Conservation (phyloP, 768 basidiomycete genomes). For the Tulasnella calospora region DNA sequence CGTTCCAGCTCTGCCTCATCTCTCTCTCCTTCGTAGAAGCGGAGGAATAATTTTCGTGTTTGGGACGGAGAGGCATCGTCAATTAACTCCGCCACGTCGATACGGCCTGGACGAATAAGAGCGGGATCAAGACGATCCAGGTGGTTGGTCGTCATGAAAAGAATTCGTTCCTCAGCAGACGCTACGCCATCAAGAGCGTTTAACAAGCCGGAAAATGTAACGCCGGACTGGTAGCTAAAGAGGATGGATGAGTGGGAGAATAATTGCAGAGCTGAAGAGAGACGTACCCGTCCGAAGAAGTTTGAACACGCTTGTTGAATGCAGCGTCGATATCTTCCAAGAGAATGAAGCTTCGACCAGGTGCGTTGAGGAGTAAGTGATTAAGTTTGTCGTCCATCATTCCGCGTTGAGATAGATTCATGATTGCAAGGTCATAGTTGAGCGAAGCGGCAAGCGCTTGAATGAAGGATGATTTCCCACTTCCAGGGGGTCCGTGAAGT, state of each 20-base stretch:
- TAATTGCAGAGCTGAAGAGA: not conserved
- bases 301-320: slow-evolving; percentile 88
- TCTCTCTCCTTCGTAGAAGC: slow-evolving; percentile 63
- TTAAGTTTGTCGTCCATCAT: slow-evolving; percentile 95
- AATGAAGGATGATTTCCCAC: slow-evolving; percentile 97
- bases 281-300: slow-evolving; percentile 83
- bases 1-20: slow-evolving; percentile 34
- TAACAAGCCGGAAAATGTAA: slow-evolving; percentile 95
- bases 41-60: slow-evolving; percentile 67
- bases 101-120: slow-evolving; percentile 92
- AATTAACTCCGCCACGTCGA: slow-evolving; percentile 77
- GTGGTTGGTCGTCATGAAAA: slow-evolving; percentile 99
- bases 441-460: slow-evolving; percentile 91
- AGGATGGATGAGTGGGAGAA: not conserved
- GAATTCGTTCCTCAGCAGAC: slow-evolving; percentile 94
- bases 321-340: slow-evolving; percentile 98
- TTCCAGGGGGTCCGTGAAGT: slow-evolving; percentile 92
- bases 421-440: slow-evolving; percentile 90
- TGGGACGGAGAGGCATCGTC: slow-evolving; percentile 84
- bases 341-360: slow-evolving; percentile 88
- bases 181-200: slow-evolving; percentile 97
- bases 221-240: slow-evolving; percentile 83
- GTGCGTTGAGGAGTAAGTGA: slow-evolving; percentile 86
- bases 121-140: slow-evolving; percentile 84
- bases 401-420: slow-evolving; percentile 94